Evolutionary conservation across 805 yeast genomes (phyloP).

Genomic region (Candida nonsorbophila): DNA sequence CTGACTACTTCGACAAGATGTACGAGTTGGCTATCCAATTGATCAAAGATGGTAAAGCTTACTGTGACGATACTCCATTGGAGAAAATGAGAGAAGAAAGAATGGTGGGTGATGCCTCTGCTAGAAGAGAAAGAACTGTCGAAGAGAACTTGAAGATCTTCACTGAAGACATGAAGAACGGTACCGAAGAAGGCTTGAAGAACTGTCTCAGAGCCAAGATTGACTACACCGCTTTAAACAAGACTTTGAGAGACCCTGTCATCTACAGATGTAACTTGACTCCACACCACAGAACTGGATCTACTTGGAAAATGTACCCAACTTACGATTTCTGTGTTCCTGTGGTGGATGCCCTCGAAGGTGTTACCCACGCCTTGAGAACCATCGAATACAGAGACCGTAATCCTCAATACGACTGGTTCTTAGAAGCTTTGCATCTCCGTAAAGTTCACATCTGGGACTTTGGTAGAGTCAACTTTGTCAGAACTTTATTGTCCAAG

Average conservation of each 20-base stretch:
- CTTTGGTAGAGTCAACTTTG: slow-evolving; percentile 94
- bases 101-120: slow-evolving; percentile 92
- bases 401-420: slow-evolving; percentile 97
- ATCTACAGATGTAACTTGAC: slow-evolving; percentile 95
- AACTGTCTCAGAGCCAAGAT: slow-evolving; percentile 96
- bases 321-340: slow-evolving; percentile 99
- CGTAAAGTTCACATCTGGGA: slow-evolving; percentile 98
- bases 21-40: slow-evolving; percentile 77
- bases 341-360: slow-evolving; percentile 90
- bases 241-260: slow-evolving; percentile 96
- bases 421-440: slow-evolving; percentile 70
- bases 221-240: slow-evolving; percentile 85
- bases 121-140: slow-evolving; percentile 85
- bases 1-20: slow-evolving; percentile 91
- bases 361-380: slow-evolving; percentile 96
- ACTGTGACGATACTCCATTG: slow-evolving; percentile 93
- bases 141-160: slow-evolving; percentile 88
- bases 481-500: slow-evolving; percentile 91
- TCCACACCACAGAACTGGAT: slow-evolving; percentile 96
- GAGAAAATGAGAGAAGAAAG: slow-evolving; percentile 98
- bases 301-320: slow-evolving; percentile 93
- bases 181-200: slow-evolving; percentile 87
- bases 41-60: slow-evolving; percentile 95
- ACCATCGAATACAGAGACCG: slow-evolving; percentile 99
- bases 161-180: slow-evolving; percentile 88